Evolutionary conservation across 73 alveolate genomes (phyloP), one percentile per base, ranked within the genome.

Genomic region (Durusdinium trenchii): DNA sequence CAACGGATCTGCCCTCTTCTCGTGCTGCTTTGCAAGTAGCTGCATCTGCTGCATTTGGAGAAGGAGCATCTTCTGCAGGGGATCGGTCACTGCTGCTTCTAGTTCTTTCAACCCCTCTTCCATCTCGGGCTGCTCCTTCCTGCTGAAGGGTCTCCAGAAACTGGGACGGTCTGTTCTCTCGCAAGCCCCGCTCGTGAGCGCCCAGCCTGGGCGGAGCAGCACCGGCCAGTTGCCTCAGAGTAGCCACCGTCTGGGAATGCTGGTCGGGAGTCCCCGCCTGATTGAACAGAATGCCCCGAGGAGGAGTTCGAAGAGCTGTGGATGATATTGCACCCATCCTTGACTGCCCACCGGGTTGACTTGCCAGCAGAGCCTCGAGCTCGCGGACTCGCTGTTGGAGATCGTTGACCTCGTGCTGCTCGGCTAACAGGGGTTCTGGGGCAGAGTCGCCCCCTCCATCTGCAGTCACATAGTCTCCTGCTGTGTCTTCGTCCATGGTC

Each of bases 1-100:
- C 62, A 76, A 43, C 6, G 20, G 61, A 43, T 76, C 86, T n/a
- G n/a, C n/a, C n/a, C n/a, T n/a, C 86, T 43, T 45, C n/a, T 54
- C 62, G 4, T n/a, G 6, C 86, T 76, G 54, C n/a, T 6, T 6
- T 36, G 42, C 86, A 36, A 76, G 62, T 5, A 7, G 32, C 62
- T 43, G 86, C 38, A 43, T 40, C 61, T 76, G 86, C 86, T 43
- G 60, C 86, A 76, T 40, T 61, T 76, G 86, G 7, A 76, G 61
- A 10, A 61, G 62, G 38, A 76, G 86, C 18, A 76, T 76, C 40
- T 76, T n/a, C 9, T 76, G 86, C 61, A 76, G 23, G 38, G 86
- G 86, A 76, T 76, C 86, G 20, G 20, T 20, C 20, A 20, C 64
- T 9, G 28, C 64, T 20, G 28, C 64, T 12, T 54, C 64, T 20